Conservation (phyloP, 1,284 basidiomycete genomes). For the Cryptococcus jaspeensis region DNA sequence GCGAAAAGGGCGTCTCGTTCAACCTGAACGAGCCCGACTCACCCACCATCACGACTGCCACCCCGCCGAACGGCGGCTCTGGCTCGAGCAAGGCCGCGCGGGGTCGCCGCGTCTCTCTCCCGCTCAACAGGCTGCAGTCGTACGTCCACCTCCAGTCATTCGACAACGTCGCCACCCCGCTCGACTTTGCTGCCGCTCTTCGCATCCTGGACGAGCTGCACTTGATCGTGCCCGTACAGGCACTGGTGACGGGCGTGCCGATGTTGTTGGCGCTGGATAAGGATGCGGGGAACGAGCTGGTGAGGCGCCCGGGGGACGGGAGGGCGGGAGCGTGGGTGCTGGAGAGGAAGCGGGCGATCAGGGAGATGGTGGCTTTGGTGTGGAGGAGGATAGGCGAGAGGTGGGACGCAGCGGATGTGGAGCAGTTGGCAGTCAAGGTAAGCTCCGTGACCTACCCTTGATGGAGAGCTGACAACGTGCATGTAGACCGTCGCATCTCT, state of each 20-base stretch:
- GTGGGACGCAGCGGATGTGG: slow-evolving; percentile 66
- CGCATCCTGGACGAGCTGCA: slow-evolving; percentile 68
- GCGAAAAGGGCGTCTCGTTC: slow-evolving; percentile 39
- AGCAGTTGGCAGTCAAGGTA: slow-evolving; percentile 61
- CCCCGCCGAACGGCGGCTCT: slow-evolving; percentile 9
- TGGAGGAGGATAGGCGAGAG: slow-evolving; percentile 69
- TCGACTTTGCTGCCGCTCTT: slow-evolving; percentile 76
- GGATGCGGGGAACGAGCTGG: slow-evolving; percentile 54
- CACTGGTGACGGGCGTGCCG: slow-evolving; percentile 73
- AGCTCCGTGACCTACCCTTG: slow-evolving; percentile 17
- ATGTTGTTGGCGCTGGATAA: slow-evolving; percentile 77
- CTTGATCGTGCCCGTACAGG: slow-evolving; percentile 67
- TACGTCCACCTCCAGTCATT: slow-evolving; percentile 31
- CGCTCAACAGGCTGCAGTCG: slow-evolving; percentile 57
- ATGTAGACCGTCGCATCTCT: slow-evolving; percentile 29
- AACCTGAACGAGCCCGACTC: slow-evolving; percentile 32
- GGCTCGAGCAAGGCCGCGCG: slow-evolving; percentile 16
- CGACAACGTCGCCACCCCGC: slow-evolving; percentile 57
- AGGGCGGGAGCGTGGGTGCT: slow-evolving; percentile 35
- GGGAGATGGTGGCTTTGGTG: slow-evolving; percentile 63
- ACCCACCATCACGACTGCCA: slow-evolving; percentile 10
- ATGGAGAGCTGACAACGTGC: background rate
- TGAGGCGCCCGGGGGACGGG: slow-evolving; percentile 52
- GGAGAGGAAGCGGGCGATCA: slow-evolving; percentile 59
- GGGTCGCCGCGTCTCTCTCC: slow-evolving; percentile 47